These are phyloP conservation scores for Sanguinoderma infundibulare DNA, from an alignment of 1,284 basidiomycete species.

Conservation along the genomic window DNA sequence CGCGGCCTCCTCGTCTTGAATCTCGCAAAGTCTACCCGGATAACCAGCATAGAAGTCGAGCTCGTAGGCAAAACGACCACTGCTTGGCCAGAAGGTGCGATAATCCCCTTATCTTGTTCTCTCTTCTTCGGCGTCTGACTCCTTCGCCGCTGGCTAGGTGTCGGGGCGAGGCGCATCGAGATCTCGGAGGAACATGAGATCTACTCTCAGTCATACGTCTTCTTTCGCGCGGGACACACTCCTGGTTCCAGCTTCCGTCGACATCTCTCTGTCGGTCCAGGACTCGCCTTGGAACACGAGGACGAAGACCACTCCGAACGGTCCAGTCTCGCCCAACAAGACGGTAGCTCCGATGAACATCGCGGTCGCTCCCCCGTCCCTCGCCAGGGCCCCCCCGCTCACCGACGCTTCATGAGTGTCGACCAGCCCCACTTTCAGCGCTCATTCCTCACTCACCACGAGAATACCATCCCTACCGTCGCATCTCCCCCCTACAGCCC, in stretches of 20 bases:
- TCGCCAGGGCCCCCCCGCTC: conserved; percentile 1
- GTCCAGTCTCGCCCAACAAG: conserved; percentile 27
- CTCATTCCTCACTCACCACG: conserved; percentile 33
- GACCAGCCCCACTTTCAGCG: conserved; percentile 39
- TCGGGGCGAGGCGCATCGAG: conserved; percentile 81
- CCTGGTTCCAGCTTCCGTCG: conserved; percentile 45
- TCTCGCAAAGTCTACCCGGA: conserved; percentile 82
- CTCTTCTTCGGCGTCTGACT: conserved; percentile 1
- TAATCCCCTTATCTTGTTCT: conserved; percentile 15
- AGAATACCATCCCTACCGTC: conserved; percentile 25
- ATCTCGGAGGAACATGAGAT: conserved; percentile 82
- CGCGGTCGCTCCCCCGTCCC: conserved; percentile 27
- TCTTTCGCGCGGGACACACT: conserved; percentile 64
- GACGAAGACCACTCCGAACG: conserved; percentile 43
- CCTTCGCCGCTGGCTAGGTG: conserved; percentile 48
- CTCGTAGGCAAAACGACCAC: conserved; percentile 72
- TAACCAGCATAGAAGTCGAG: conserved; percentile 85
- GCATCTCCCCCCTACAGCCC: conserved; percentile 32
- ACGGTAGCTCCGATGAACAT: conserved; percentile 11
- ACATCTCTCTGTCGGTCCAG: conserved; percentile 83
- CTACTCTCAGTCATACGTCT: conserved; percentile 73
- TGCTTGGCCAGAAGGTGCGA: conserved; percentile 87
- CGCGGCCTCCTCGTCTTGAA: conserved; percentile 87
- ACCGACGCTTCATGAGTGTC: conserved; percentile 38
- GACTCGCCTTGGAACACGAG: conserved; percentile 42